Evolutionary conservation across 306 rosid genomes (phyloP), one percentile per base, ranked within the genome.

Genomic region (Dicorynia guianensis): DNA sequence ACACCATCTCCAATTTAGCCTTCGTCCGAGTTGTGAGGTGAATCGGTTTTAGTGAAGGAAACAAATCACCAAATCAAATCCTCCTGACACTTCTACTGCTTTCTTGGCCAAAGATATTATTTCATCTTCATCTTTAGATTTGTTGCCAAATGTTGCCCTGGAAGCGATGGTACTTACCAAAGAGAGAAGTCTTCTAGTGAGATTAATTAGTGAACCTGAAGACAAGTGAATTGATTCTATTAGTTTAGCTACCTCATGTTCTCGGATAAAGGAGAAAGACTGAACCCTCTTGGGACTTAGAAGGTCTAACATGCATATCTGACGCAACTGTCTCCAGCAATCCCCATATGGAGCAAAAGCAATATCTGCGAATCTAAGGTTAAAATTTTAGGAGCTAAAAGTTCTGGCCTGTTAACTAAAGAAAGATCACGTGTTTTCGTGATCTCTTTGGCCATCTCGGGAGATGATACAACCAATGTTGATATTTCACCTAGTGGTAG

Each of bases 11-110:
- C 18, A 86, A 62, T n/a, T 35, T 80, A 33, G 71, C 42, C 53
- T 75, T 66, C 36, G 52, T 14, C 11, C 83, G 78, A 0, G 58
- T 38, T 1, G 80, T 53, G 50, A 52, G n/a, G 9, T 78, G 75
- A 11, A 86, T 19, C 39, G 66, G 71, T 7, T 50, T 52, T 13
- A 63, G 7, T 3, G 89, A 76, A 55, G 89, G 89, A 73, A 79
- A 85, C 67, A 79, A 10, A 79, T 82, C 85, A 2, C 79, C 34
- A 85, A 11, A 43, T 63, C 65, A 34, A 85, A 85, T 6, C 85
- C 89, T 15, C 69, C 73, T 10, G 44, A 25, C 7, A 50, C 5
- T 36, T 11, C 19, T 35, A 50, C 0, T 42, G 69, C 11, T 48
- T 85, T 72, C 54, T 47, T 49, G n/a, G n/a, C n/a, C n/a, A 2